Evolutionary conservation across 2,329 filamentous ascomycete genomes (phyloP).

Genomic region (Penicillium sp.): DNA sequence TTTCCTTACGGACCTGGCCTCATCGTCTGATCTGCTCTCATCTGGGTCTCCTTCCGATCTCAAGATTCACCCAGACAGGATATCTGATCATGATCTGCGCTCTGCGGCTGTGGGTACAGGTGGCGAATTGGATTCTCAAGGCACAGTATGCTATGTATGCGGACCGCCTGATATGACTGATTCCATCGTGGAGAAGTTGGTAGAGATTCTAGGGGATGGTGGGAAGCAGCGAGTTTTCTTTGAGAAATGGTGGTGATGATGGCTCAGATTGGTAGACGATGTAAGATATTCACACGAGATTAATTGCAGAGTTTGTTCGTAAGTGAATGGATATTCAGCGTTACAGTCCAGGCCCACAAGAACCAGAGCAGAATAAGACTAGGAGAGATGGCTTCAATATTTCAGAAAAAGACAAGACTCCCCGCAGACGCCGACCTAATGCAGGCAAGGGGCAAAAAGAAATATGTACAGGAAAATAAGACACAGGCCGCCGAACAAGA

Average conservation of each 20-base stretch:
- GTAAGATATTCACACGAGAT: not conserved
- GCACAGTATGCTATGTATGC: conserved; percentile 63
- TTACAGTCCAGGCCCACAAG: not conserved
- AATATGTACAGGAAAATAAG: conserved; percentile 22
- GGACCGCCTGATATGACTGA: conserved; percentile 69
- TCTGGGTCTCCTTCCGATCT: conserved; percentile 23
- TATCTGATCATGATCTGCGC: conserved; percentile 36
- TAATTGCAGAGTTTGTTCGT: not conserved
- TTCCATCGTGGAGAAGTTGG: conserved; percentile 51
- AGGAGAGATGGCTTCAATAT: conserved; percentile 17
- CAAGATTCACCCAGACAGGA: conserved; percentile 32
- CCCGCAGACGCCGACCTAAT: conserved; percentile 21
- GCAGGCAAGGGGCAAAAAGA: conserved; percentile 15
- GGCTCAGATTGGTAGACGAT: not conserved
- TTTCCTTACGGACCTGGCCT: conserved; percentile 31
- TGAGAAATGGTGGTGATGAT: conserved; percentile 62
- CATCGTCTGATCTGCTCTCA: conserved; percentile 6
- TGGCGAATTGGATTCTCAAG: conserved; percentile 25
- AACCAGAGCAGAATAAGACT: not conserved
- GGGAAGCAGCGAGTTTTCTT: conserved; percentile 50
- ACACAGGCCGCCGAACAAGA: not conserved
- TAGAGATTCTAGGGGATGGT: conserved; percentile 41
- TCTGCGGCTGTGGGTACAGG: conserved; percentile 31
- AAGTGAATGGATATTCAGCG: not conserved
- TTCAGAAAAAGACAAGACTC: conserved; percentile 16